A percentile compares a stretch with the other conserved stretches of the same genome.
Conservation (phyloP, 2,329 filamentous ascomycete species). For the Cadophora sp. region DNA sequence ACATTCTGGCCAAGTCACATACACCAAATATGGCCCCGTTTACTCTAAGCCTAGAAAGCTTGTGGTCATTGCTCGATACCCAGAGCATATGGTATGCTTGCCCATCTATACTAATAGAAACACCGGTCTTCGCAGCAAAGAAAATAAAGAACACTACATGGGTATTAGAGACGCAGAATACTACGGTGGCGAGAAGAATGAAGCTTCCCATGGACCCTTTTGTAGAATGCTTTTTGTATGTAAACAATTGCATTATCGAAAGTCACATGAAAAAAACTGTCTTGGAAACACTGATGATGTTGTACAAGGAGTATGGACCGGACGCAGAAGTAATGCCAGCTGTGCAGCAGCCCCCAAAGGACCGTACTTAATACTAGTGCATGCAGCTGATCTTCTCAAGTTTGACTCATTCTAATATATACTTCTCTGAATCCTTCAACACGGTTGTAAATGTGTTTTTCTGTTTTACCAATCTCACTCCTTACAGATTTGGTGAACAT, state of each 20-base stretch:
- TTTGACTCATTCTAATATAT: too few relatives aligned
- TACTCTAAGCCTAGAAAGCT: conserved; percentile 1
- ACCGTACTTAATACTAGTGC: background rate
- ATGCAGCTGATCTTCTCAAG: too few relatives aligned
- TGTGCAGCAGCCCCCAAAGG: background rate
- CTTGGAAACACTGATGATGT: background rate
- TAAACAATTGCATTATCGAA: background rate
- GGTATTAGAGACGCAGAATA: conserved; percentile 4
- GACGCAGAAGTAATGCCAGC: background rate
- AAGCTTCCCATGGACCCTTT: background rate
- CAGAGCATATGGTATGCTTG: background rate
- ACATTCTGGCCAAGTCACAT: background rate
- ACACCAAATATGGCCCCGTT: background rate
- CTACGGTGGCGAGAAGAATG: background rate
- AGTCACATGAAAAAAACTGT: background rate
- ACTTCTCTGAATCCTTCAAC: too few relatives aligned
- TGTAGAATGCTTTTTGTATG: background rate
- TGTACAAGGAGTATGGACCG: background rate
- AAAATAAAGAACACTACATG: background rate
- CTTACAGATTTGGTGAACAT: too few relatives aligned
- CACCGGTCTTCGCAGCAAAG: background rate
- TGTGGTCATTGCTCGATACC: background rate
- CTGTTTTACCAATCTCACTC: too few relatives aligned
- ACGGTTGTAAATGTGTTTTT: too few relatives aligned
- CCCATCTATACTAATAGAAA: background rate